Percentiles rank a stretch among this genome's conserved stretches.
Conservation (phyloP, 306 rosid genomes). For the Aeschynomene evenia region DNA sequence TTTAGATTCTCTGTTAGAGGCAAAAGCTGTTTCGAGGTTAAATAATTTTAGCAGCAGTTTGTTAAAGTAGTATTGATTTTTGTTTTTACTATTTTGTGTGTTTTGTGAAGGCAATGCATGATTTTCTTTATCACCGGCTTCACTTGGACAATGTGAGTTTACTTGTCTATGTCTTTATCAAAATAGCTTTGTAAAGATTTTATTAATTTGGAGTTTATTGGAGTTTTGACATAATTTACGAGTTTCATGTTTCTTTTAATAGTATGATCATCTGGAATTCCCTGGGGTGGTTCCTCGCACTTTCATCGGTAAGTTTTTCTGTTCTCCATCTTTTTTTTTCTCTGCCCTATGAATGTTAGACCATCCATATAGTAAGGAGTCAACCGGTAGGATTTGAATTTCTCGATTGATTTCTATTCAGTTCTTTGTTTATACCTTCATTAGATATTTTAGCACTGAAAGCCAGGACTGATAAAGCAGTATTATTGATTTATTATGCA, state of each 20-base stretch:
- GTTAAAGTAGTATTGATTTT: background rate
- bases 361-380: background rate
- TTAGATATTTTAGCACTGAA: background rate
- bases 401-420: background rate
- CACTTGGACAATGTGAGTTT: slow-evolving; percentile 61
- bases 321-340: background rate
- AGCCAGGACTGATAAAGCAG: background rate
- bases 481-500: background rate
- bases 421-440: background rate
- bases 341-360: background rate
- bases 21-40: background rate
- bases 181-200: background rate
- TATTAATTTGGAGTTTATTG: slow-evolving; percentile 2
- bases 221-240: slow-evolving; percentile 12
- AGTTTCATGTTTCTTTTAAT: slow-evolving; percentile 10
- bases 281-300: slow-evolving; percentile 95
- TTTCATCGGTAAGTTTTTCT: slow-evolving; percentile 62
- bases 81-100: slow-evolving; percentile 5
- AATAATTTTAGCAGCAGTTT: background rate
- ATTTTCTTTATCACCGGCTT: slow-evolving; percentile 66
- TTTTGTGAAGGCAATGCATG: slow-evolving; percentile 73
- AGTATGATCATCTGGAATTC: slow-evolving; percentile 96
- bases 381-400: background rate
- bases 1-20: background rate
- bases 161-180: background rate